Conservation (phyloP, 352 stramenopile genomes). For the Globisporangium emineosum region DNA sequence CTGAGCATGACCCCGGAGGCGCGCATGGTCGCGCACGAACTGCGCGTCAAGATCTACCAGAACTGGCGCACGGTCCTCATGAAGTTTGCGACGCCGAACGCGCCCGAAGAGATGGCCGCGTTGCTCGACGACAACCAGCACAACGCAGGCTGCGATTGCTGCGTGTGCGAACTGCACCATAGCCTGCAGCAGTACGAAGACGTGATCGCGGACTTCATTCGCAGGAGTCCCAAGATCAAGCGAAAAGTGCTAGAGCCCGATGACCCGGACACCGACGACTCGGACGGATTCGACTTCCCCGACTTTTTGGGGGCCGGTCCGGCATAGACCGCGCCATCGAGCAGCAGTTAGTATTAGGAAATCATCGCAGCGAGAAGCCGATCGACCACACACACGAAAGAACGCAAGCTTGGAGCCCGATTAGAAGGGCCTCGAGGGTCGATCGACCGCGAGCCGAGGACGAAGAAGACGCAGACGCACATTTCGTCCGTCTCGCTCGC, state of each 20-base stretch:
- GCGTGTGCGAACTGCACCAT: conserved; percentile 50
- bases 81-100: conserved; percentile 62
- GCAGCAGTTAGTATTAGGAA: conserved; percentile 20
- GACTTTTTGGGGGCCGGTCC: conserved; percentile 15
- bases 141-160: conserved; percentile 37
- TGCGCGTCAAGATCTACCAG: conserved; percentile 79
- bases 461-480: conserved; percentile 2
- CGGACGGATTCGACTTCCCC: conserved; percentile 20
- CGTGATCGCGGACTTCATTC: conserved; percentile 60
- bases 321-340: conserved; percentile 3
- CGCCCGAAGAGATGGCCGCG: conserved; percentile 35
- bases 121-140: conserved; percentile 35
- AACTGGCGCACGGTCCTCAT: conserved; percentile 76
- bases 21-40: conserved; percentile 66
- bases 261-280: conserved; percentile 16
- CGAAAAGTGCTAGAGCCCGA: conserved; percentile 21
- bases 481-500: neutral
- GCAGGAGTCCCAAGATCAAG: conserved; percentile 49
- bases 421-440: conserved; percentile 20
- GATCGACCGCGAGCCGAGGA: conserved; percentile 9
- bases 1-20: conserved; percentile 75
- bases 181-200: conserved; percentile 51
- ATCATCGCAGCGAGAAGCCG: conserved; percentile 4
- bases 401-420: conserved; percentile 14
- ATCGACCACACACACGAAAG: conserved; percentile 1